Evolutionary conservation across 805 yeast genomes (phyloP), one percentile per base, ranked within the genome.

Genomic region (Saccharomycopsis sp.): DNA sequence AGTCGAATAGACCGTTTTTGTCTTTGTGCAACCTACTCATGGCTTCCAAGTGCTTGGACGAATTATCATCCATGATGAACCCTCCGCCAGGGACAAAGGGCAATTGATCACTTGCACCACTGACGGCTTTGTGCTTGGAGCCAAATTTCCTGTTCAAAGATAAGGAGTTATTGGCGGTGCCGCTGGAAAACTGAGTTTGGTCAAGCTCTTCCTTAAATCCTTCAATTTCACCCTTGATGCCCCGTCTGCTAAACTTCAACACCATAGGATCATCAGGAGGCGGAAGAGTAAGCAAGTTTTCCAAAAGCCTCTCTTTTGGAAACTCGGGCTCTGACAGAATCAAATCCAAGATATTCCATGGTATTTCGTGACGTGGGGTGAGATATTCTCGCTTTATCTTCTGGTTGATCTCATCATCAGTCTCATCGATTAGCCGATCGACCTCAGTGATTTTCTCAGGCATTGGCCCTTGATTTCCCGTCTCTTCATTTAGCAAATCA

Each of bases 51-150:
- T 23, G n/a, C 4, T 34, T 39, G 10, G 20, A 9, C 4, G 44
- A 18, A 10, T 29, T 17, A 9, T 53, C 52, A 8, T 49, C 55
- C 4, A 53, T 39, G 29, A 45, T 52, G n/a, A 73, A 50, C 2
- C 97, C 96, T n/a, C n/a, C n/a, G 50, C 98, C 97, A 0, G 98
- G 98, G 43, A 80, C 78, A 55, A 92, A 92, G 0, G 98, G 98
- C 53, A 89, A 61, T 52, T 72, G 82, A 15, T 76, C 71, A 0
- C 94, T 68, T 3, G 75, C 67, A 0, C 97, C 97, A 35, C 68
- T 64, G 2, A 85, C 61, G 2, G 77, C 64, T 30, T 75, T 80
- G n/a, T 64, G 64, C 48, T 73, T 74, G 5, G 80, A 67, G 12
- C 77, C 75, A 48, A 76, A 71, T 39, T 77, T 71, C 48, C 98